Percentiles rank a stretch among this genome's conserved stretches.
Evolutionary conservation across 441 rosid species (phyloP).

Genomic region (Euphorbia corollata): DNA sequence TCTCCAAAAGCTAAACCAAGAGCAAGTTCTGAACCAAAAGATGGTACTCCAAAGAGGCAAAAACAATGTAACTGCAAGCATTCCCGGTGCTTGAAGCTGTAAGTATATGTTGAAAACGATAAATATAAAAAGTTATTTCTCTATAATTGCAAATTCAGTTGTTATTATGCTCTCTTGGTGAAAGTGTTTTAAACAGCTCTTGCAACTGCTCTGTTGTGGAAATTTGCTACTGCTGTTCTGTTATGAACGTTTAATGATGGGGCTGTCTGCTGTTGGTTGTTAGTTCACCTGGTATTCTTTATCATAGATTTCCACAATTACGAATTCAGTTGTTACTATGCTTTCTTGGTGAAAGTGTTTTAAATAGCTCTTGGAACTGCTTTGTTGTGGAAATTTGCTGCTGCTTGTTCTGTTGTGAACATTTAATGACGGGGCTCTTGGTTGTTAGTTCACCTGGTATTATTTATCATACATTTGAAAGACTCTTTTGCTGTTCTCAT

Average conservation of each 20-base stretch:
- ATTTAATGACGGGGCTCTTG: background rate
- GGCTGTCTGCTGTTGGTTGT: background rate
- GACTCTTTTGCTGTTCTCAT: background rate
- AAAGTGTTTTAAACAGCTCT: background rate
- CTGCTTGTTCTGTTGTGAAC: background rate
- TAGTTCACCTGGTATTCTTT: background rate
- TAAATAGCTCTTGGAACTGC: background rate
- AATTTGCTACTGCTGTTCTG: constrained; percentile 3
- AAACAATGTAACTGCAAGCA: constrained; percentile 96
- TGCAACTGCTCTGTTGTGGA: background rate
- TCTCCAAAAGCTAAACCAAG: constrained; percentile 78
- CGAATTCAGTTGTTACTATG: background rate
- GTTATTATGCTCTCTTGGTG: background rate
- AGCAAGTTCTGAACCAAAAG: constrained; percentile 60
- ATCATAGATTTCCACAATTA: constrained; percentile 2
- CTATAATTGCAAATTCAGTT: background rate
- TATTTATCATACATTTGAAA: background rate
- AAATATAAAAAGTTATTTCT: background rate
- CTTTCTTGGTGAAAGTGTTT: constrained; percentile 3
- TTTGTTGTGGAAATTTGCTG: constrained; percentile 6
- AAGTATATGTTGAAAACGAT: constrained; percentile 29
- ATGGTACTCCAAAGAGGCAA: constrained; percentile 89
- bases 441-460: background rate
- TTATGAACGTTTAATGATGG: background rate
- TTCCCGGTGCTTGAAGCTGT: constrained; percentile 96